Base-by-base conservation (phyloP, 805 yeast genomes). In the Sugiyamaella boreocaroliniensis region DNA sequence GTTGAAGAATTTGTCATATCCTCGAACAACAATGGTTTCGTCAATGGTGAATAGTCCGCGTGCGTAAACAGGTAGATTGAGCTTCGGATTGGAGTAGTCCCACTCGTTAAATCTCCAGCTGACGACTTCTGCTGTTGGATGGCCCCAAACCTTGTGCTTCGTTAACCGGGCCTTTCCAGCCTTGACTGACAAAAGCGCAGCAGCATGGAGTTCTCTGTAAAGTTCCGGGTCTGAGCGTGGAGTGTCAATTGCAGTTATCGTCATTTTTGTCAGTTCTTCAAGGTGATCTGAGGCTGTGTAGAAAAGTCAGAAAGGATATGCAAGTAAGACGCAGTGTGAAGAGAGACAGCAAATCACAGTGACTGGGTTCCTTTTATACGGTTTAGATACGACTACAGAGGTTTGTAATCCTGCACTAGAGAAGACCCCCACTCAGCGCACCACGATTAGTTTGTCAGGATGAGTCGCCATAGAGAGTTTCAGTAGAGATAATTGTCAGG, bases 1-100 rank as follows among this genome's bases (percentile, higher is more conserved):
- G 64, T 86, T 92, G 77, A 89, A 93, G 68, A 93, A 93, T 69
- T 93, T 93, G 68, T 93, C 93, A 66, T 93, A 93, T 0, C 99
- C 99, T 59, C 99, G 73, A 1, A 83, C 82, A 1, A 81, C 81
- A 19, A 93, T 85, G 29, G 56, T 60, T 6, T 70, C 69, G 7
- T 58, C 54, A 0, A 60, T 58, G 14, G 69, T 70, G 67, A 92
- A 92, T 14, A 92, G 66, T 0, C 99, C 99, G 51, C 99, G 76
- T 0, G 97, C 95, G 49, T 81, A 70, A 4, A 81, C 74, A 0
- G 97, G 96, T 8, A 92, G 70, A 1, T 53, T 54, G 4, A 80
- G 70, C 47, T 76, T 76, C 9, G 72, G 70, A 50, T 75, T 78
- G 15, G 81, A 80, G 63, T 87, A 92, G 61, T 87, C 97, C 86